Evolutionary conservation across 371 early-diverging fungal species (phyloP).

Genomic region (Rhizopus delemar): DNA sequence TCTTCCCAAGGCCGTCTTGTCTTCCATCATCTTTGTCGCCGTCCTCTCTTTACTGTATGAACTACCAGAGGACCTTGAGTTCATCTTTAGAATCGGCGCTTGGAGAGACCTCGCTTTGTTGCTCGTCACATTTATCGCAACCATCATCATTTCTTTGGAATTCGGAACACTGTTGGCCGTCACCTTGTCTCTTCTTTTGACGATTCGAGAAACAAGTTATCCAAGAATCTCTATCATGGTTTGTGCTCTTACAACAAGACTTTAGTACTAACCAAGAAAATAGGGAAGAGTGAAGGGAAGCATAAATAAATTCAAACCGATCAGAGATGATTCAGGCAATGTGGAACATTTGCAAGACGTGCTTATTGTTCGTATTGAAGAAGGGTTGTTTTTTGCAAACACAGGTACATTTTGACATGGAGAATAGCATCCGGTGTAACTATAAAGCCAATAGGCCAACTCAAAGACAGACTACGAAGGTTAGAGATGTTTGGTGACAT

Average conservation of each 20-base stretch:
- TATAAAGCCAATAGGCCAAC: constrained; percentile 57
- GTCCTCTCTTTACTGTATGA: constrained; percentile 80
- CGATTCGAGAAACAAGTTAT: constrained; percentile 87
- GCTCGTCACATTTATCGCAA: constrained; percentile 78
- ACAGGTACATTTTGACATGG: constrained; percentile 52
- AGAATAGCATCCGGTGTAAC: not conserved
- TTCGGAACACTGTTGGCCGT: constrained; percentile 89
- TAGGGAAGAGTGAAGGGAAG: constrained; percentile 52
- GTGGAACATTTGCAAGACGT: constrained; percentile 78
- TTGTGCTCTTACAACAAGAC: constrained; percentile 10
- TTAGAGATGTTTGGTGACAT: constrained; percentile 87
- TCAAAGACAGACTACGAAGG: constrained; percentile 89
- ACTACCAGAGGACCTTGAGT: constrained; percentile 77
- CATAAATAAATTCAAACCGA: constrained; percentile 49
- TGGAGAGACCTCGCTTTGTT: constrained; percentile 85
- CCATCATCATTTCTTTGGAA: constrained; percentile 85
- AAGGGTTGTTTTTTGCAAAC: constrained; percentile 93
- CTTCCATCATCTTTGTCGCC: constrained; percentile 85
- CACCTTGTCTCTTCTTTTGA: constrained; percentile 80
- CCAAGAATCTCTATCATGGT: constrained; percentile 81
- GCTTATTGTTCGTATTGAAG: constrained; percentile 86
- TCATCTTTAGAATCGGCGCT: constrained; percentile 81
- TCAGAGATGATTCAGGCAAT: constrained; percentile 63
- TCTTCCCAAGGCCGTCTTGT: constrained; percentile 84
- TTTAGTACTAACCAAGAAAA: not conserved